A percentile compares a stretch with the other conserved stretches of the same genome.
Conservation (phyloP, 2,329 filamentous ascomycete genomes). For the Aspergillus pseudoterreus region DNA sequence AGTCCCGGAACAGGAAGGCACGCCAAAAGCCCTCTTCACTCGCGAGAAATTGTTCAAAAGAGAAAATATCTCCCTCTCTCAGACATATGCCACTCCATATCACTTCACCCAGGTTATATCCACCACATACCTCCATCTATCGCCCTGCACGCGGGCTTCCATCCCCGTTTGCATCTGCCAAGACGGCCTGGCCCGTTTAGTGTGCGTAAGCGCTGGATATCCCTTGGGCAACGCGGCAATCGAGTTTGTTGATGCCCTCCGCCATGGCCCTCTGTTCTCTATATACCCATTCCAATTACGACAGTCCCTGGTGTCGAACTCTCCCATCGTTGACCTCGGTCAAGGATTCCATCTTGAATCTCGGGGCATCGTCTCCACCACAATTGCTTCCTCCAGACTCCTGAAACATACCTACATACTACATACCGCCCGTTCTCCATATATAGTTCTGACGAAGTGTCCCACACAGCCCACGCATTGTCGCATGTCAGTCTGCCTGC, state of each 20-base stretch:
- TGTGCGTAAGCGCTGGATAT: conserved; percentile 14
- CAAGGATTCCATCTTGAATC: background rate
- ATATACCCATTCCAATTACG: background rate
- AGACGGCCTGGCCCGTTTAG: conserved; percentile 12
- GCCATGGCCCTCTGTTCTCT: conserved; percentile 5
- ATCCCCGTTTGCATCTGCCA: conserved; percentile 5
- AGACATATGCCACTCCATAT: background rate
- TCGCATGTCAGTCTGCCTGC: background rate
- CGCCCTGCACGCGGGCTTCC: background rate
- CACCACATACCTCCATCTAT: background rate
- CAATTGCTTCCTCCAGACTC: background rate
- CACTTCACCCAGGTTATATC: background rate
- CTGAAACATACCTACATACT: background rate
- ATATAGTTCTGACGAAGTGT: background rate
- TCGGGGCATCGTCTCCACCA: background rate
- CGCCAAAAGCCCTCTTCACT: too few species aligned
- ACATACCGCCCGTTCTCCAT: background rate
- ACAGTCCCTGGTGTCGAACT: background rate
- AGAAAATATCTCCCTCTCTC: background rate
- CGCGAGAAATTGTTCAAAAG: too few species aligned
- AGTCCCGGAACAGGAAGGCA: too few species aligned
- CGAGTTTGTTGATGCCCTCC: conserved; percentile 1
- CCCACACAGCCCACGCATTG: background rate
- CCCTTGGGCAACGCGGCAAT: conserved; percentile 18
- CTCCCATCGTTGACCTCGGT: background rate